These are phyloP conservation scores for Heimioporus sp. DNA, from an alignment of 768 basidiomycete genomes.

Conservation along the genomic window DNA sequence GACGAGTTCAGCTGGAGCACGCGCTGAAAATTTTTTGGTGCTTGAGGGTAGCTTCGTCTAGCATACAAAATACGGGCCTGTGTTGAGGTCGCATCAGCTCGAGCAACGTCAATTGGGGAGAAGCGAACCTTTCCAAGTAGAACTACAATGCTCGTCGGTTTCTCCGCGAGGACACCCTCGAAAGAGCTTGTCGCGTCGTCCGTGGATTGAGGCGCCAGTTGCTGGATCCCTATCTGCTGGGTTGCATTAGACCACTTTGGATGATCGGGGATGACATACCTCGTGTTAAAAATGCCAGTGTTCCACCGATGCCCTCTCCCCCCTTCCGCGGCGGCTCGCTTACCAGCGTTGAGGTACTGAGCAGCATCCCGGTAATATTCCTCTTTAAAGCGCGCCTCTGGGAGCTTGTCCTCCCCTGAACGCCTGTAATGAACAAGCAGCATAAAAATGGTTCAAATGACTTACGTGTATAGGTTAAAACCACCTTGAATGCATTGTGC, in stretches of 20 bases:
- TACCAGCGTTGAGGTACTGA: slow-evolving; percentile 59
- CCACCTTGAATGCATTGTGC: slow-evolving; percentile 78
- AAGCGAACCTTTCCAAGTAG: slow-evolving; percentile 73
- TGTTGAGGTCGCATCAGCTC: background rate
- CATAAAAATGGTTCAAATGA: background rate
- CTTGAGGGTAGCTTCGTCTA: slow-evolving; percentile 69
- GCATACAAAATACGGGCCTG: slow-evolving; percentile 87
- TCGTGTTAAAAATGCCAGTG: slow-evolving; percentile 63
- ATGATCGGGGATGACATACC: slow-evolving; percentile 39
- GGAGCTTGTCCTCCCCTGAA: slow-evolving; percentile 65
- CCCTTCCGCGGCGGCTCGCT: slow-evolving; percentile 53
- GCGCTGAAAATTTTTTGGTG: slow-evolving; percentile 83
- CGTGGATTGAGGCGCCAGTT: slow-evolving; percentile 75
- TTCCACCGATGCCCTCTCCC: slow-evolving; percentile 56
- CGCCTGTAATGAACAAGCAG: background rate
- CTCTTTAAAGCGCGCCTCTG: slow-evolving; percentile 58
- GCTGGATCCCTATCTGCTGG: slow-evolving; percentile 62
- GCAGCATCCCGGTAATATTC: slow-evolving; percentile 71
- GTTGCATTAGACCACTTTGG: background rate
- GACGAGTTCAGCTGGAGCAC: slow-evolving; percentile 75
- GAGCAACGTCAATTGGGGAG: background rate
- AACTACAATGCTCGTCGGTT: slow-evolving; percentile 86
- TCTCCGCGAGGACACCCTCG: slow-evolving; percentile 70
- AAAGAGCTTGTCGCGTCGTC: slow-evolving; percentile 83
- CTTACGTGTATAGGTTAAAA: slow-evolving; percentile 73